phyloP scores from a whole-genome alignment of 371 early-diverging fungal genomes.

The Choanephora cucurbitarum region DNA sequence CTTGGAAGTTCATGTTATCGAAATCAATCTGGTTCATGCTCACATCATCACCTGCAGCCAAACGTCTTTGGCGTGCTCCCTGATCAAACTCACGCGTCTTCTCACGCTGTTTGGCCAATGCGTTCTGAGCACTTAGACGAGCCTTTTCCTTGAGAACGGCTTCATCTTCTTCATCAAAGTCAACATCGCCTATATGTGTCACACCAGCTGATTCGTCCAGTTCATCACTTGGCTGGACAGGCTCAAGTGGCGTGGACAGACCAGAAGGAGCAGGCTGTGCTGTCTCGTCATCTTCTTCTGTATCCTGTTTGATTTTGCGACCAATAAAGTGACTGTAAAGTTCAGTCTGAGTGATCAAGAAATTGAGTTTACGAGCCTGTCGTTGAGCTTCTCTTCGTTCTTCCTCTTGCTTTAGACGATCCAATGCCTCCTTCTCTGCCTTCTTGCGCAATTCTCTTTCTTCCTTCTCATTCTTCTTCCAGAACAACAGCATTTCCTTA shows the following conservation, averaged over 20 bases:
- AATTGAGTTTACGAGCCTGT: constrained; percentile 95
- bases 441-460: constrained; percentile 89
- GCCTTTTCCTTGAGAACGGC: constrained; percentile 72
- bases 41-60: constrained; percentile 46
- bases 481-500: constrained; percentile 75
- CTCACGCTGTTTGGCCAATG: constrained; percentile 74
- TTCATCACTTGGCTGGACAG: constrained; percentile 16
- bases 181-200: constrained; percentile 59
- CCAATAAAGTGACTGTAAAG: constrained; percentile 96
- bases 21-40: constrained; percentile 58
- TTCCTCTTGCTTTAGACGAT: constrained; percentile 82
- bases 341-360: constrained; percentile 96
- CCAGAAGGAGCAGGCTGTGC: constrained; percentile 34
- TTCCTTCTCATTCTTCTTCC: constrained; percentile 90
- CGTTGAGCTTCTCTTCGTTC: constrained; percentile 88
- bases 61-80: constrained; percentile 52
- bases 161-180: constrained; percentile 83
- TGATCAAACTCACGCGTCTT: constrained; percentile 75
- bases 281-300: constrained; percentile 49
- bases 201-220: constrained; percentile 21
- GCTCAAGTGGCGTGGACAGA: constrained; percentile 20
- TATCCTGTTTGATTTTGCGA: constrained; percentile 65
- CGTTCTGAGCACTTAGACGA: constrained; percentile 75
- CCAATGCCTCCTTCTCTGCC: constrained; percentile 89
- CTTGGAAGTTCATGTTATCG: constrained; percentile 84